Evolutionary conservation across 208 protist species (phyloP).

Genomic region (Lotmaria passim): DNA sequence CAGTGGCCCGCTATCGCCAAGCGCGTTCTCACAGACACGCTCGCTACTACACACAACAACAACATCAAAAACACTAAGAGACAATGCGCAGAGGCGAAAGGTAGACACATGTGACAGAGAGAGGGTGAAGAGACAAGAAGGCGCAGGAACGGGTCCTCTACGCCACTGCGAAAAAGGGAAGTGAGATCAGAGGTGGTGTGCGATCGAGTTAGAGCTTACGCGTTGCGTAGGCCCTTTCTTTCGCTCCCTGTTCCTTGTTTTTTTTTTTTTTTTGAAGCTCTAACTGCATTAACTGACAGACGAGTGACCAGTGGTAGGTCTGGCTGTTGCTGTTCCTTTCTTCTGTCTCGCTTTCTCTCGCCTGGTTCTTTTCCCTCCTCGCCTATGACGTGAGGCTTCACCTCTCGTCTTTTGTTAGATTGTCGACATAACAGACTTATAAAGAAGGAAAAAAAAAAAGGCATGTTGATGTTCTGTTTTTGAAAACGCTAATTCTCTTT

Average conservation of each 20-base stretch:
- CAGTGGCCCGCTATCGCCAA: background rate
- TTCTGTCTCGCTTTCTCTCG: background rate
- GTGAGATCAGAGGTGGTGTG: background rate
- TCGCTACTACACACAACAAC: background rate
- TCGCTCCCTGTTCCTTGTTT: background rate
- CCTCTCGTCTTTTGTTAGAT: background rate
- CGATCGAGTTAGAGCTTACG: conserved; percentile 3
- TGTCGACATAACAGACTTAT: background rate
- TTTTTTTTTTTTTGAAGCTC: background rate
- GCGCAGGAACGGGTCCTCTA: no score
- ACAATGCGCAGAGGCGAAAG: background rate
- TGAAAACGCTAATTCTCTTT: conserved; percentile 3
- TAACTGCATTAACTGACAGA: no score
- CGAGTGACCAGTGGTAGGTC: background rate
- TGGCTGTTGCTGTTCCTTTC: background rate
- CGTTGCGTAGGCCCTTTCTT: no score
- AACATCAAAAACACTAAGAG: conserved; percentile 3
- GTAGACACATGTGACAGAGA: background rate
- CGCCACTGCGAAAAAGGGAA: background rate
- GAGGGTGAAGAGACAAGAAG: background rate
- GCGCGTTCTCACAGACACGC: background rate
- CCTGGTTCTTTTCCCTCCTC: no score
- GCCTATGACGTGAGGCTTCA: no score
- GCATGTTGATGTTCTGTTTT: background rate
- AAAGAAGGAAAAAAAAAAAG: conserved; percentile 15